Evolutionary conservation across 495 filamentous ascomycete genomes (phyloP).

Genomic region (Annulohypoxylon maeteangense): DNA sequence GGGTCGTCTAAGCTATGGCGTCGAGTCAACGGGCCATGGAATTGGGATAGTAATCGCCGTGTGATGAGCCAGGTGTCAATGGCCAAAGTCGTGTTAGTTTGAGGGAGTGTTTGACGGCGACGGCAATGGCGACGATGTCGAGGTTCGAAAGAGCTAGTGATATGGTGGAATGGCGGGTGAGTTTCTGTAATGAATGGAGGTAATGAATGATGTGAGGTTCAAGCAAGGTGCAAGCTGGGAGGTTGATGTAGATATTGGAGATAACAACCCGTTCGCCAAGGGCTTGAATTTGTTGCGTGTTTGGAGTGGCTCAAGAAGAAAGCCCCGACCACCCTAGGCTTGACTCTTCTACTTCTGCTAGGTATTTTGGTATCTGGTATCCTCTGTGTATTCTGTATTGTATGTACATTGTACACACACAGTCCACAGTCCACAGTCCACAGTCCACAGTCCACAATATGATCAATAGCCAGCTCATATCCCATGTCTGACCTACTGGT

Average conservation of each 20-base stretch:
- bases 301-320: slow-evolving; percentile 47
- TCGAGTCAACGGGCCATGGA: slow-evolving; percentile 44
- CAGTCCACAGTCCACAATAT: slow-evolving; percentile 25
- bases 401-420: background rate
- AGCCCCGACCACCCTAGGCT: slow-evolving; percentile 36
- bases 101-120: slow-evolving; percentile 36
- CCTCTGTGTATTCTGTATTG: too few species aligned
- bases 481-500: slow-evolving; percentile 48
- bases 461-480: slow-evolving; percentile 47
- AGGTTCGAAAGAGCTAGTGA: slow-evolving; percentile 31
- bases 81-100: slow-evolving; percentile 2
- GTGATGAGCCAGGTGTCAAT: slow-evolving; percentile 22
- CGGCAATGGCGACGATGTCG: slow-evolving; percentile 36
- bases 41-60: slow-evolving; percentile 35
- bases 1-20: slow-evolving; percentile 42
- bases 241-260: slow-evolving; percentile 52
- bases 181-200: slow-evolving; percentile 39
- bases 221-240: slow-evolving; percentile 44
- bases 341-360: slow-evolving; percentile 35
- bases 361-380: background rate
- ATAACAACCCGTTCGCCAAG: slow-evolving; percentile 38
- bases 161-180: slow-evolving; percentile 29
- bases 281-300: slow-evolving; percentile 40
- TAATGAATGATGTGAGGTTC: slow-evolving; percentile 40
- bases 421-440: slow-evolving; percentile 28